Evolutionary conservation across 2,329 filamentous ascomycete species (phyloP).

Genomic region (Fusarium circinatum): DNA sequence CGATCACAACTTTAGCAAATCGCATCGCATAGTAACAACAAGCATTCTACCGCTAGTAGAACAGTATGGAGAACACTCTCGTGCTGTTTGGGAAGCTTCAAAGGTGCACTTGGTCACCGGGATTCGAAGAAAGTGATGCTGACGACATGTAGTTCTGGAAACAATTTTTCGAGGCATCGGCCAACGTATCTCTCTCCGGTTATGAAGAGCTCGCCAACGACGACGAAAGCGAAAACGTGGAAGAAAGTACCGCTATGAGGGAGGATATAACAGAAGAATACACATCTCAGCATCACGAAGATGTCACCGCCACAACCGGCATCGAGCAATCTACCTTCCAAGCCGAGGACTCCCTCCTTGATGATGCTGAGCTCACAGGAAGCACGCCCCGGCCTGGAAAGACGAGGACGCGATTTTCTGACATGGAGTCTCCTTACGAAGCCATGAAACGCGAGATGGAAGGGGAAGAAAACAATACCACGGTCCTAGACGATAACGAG

Average conservation of each 20-base stretch:
- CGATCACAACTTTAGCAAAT: slow-evolving; percentile 97
- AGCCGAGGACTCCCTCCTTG: slow-evolving; percentile 73
- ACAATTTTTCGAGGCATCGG: slow-evolving; percentile 98
- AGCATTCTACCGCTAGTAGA: slow-evolving; percentile 94
- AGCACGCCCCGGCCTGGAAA: slow-evolving; percentile 74
- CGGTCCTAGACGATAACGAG: slow-evolving; percentile 52
- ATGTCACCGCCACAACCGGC: slow-evolving; percentile 50
- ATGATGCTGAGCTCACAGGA: slow-evolving; percentile 69
- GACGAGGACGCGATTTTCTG: slow-evolving; percentile 65
- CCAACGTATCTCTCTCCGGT: slow-evolving; percentile 94
- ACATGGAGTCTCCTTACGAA: slow-evolving; percentile 82
- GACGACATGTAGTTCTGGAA: slow-evolving; percentile 85
- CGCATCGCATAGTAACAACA: slow-evolving; percentile 93
- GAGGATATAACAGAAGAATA: slow-evolving; percentile 65
- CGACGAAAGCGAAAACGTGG: slow-evolving; percentile 64
- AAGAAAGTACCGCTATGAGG: slow-evolving; percentile 65
- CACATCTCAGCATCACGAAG: slow-evolving; percentile 53
- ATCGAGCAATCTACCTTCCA: slow-evolving; percentile 51
- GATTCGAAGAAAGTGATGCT: background rate
- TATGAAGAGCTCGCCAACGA: slow-evolving; percentile 85
- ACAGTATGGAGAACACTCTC: slow-evolving; percentile 93
- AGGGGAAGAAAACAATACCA: slow-evolving; percentile 53
- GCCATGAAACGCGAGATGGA: slow-evolving; percentile 74
- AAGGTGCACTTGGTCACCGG: slow-evolving; percentile 66
- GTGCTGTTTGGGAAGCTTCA: slow-evolving; percentile 94